Percentiles rank a stretch among this genome's conserved stretches.
Evolutionary conservation across 2,329 filamentous ascomycete species (phyloP).

Genomic region (Fusarium sp.): DNA sequence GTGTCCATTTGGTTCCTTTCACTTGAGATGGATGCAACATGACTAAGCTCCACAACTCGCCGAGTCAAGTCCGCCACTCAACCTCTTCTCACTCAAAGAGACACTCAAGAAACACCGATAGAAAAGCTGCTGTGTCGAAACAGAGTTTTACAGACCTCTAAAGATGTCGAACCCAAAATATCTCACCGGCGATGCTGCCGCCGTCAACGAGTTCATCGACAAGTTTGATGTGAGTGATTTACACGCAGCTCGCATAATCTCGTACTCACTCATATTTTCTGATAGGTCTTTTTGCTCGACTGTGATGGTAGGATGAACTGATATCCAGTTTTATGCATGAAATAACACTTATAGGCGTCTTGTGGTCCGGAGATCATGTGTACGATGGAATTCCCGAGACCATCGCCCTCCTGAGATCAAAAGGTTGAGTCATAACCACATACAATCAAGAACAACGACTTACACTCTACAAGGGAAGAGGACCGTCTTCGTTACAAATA

Average conservation of each 20-base stretch:
- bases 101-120: not conserved
- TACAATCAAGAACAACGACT: conserved; percentile 8
- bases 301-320: conserved; percentile 79
- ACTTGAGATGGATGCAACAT: not conserved
- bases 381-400: conserved; percentile 88
- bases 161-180: conserved; percentile 59
- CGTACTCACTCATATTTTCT: conserved; percentile 14
- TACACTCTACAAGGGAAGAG: conserved; percentile 72
- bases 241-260: not conserved
- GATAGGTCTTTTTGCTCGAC: conserved; percentile 89
- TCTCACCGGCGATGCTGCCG: conserved; percentile 79
- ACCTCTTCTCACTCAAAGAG: conserved; percentile 3
- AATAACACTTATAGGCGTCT: conserved; percentile 69
- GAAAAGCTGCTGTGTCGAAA: not conserved
- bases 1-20: not conserved
- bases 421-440: conserved; percentile 62
- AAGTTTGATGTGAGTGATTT: conserved; percentile 81
- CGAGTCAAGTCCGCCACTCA: conserved; percentile 2
- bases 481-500: conserved; percentile 97
- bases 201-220: conserved; percentile 83
- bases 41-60: conserved; percentile 22
- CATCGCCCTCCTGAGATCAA: conserved; percentile 78
- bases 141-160: not conserved
- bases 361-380: conserved; percentile 94
- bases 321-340: not conserved